These are phyloP conservation scores for Rubus idaeus DNA, from an alignment of 306 rosid species.

Conservation along the genomic window DNA sequence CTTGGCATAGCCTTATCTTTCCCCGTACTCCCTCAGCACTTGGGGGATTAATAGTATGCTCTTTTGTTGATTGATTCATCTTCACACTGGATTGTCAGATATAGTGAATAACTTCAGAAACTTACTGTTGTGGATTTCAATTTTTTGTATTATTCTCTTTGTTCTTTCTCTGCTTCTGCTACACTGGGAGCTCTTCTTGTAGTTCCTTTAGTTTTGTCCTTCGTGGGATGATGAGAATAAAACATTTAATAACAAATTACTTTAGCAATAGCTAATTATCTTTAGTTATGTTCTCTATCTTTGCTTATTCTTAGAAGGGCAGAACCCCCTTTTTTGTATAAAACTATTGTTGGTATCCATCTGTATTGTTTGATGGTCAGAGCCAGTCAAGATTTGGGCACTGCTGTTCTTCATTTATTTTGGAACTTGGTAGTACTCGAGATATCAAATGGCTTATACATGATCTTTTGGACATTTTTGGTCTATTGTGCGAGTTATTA, in stretches of 20 bases:
- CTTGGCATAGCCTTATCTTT: too few species aligned
- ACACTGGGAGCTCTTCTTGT: neutral
- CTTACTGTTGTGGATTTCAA: neutral
- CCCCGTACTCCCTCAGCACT: too few species aligned
- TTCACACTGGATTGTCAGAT: neutral
- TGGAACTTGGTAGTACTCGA: neutral
- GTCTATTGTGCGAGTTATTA: neutral
- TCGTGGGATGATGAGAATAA: too few species aligned
- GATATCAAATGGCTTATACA: neutral
- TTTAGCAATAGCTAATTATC: neutral
- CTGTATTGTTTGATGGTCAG: neutral
- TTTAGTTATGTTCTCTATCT: neutral
- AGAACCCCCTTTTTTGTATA: neutral
- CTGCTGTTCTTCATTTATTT: neutral
- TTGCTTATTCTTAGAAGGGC: neutral
- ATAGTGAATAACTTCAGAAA: neutral
- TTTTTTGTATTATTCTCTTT: neutral
- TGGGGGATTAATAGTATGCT: neutral
- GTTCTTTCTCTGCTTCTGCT: neutral
- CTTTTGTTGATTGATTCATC: neutral
- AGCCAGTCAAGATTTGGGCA: neutral
- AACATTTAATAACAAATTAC: too few species aligned
- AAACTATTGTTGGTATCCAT: neutral
- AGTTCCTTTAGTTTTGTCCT: too few species aligned
- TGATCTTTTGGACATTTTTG: neutral